Evolutionary conservation across 164 flowering plant species (phyloP).

Genomic region (Aristolochia fimbriata): DNA sequence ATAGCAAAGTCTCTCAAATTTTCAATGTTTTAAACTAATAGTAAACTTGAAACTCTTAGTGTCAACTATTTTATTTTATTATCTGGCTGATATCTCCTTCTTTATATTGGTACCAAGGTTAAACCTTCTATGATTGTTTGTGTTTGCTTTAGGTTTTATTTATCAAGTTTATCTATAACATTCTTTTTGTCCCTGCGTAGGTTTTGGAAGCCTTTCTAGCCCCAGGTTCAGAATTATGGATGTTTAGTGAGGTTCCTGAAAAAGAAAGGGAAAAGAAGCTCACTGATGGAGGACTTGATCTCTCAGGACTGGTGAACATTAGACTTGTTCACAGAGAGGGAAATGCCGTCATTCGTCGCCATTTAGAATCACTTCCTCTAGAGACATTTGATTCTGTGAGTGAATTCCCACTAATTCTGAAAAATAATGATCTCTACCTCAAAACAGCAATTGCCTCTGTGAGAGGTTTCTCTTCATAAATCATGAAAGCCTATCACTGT

Average conservation of each 20-base stretch:
- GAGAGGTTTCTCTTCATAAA: not conserved
- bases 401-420: no score
- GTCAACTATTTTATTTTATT: no score
- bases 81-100: no score
- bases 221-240: slow-evolving; percentile 84
- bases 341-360: slow-evolving; percentile 81
- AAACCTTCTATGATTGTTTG: no score
- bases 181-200: slow-evolving; percentile 20
- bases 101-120: no score
- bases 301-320: slow-evolving; percentile 47
- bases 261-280: slow-evolving; percentile 73
- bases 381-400: slow-evolving; percentile 97
- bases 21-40: no score
- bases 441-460: not conserved
- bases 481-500: not conserved
- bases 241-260: slow-evolving; percentile 85
- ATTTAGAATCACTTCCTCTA: slow-evolving; percentile 77
- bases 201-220: slow-evolving; percentile 82
- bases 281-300: slow-evolving; percentile 76
- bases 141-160: no score
- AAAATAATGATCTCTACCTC: not conserved
- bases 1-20: no score
- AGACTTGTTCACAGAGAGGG: slow-evolving; percentile 85
- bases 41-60: no score
- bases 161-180: not conserved